Conservation (phyloP, 2,329 filamentous ascomycete genomes). For the Ophiosphaerella narmari region DNA sequence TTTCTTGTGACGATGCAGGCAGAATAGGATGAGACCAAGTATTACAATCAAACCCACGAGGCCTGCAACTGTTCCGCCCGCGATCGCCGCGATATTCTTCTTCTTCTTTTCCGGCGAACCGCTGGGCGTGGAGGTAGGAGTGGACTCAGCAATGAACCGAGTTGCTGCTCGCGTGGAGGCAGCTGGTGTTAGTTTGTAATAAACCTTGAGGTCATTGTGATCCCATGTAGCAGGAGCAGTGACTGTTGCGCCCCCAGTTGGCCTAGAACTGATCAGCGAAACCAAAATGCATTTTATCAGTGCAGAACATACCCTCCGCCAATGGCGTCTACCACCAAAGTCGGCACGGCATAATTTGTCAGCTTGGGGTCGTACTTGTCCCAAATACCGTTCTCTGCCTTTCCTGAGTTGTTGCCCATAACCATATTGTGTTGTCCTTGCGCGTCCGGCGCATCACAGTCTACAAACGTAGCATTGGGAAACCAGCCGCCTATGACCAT, state of each 20-base stretch:
- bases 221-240: constrained; percentile 58
- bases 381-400: constrained; percentile 54
- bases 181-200: constrained; percentile 58
- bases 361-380: constrained; percentile 56
- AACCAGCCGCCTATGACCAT: constrained; percentile 66
- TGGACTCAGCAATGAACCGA: constrained; percentile 44
- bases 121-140: constrained; percentile 16
- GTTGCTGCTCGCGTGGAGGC: constrained; percentile 57
- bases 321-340: constrained; percentile 55
- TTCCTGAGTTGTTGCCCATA: constrained; percentile 55
- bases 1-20: constrained; percentile 45
- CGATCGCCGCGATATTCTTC: constrained; percentile 44
- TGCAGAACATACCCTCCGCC: constrained; percentile 41
- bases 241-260: constrained; percentile 59
- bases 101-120: constrained; percentile 18
- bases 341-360: constrained; percentile 60
- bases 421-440: constrained; percentile 64
- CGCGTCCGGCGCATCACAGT: constrained; percentile 59
- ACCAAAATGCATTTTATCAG: background rate
- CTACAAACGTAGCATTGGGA: constrained; percentile 46
- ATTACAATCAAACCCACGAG: constrained; percentile 38
- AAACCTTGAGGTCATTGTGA: constrained; percentile 56
- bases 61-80: constrained; percentile 48
- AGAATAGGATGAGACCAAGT: constrained; percentile 41
- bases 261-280: constrained; percentile 35